These are phyloP conservation scores for Chlamydomonas eustigma DNA, from an alignment of 139 green algal species.

Conservation along the genomic window DNA sequence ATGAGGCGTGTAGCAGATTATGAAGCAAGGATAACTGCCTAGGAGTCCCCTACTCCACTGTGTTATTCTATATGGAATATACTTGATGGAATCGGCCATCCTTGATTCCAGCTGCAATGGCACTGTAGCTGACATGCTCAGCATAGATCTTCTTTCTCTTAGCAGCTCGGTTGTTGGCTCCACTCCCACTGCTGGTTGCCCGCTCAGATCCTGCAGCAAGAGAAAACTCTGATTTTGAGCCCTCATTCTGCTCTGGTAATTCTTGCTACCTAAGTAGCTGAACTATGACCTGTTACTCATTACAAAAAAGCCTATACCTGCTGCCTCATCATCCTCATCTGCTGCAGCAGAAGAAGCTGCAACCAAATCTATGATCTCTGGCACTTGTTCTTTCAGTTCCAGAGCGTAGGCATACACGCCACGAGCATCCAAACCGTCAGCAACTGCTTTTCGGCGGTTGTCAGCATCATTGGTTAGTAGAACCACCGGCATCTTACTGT, in stretches of 20 bases:
- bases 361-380: slow-evolving; percentile 70
- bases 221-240: too few relatives aligned
- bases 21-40: too few relatives aligned
- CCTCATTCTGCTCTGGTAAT: too few relatives aligned
- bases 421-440: slow-evolving; percentile 55
- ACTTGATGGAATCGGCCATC: slow-evolving; percentile 74
- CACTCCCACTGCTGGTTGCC: slow-evolving; percentile 1
- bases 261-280: too few relatives aligned
- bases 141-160: slow-evolving; percentile 74
- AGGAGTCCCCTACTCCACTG: too few relatives aligned
- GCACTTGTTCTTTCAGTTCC: slow-evolving; percentile 25
- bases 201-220: too few relatives aligned
- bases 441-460: slow-evolving; percentile 64
- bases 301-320: too few relatives aligned
- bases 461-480: slow-evolving; percentile 87
- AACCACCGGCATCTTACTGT: slow-evolving; percentile 55
- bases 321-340: background rate
- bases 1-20: too few relatives aligned
- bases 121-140: slow-evolving; percentile 68
- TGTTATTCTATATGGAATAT: too few relatives aligned
- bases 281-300: too few relatives aligned
- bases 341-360: slow-evolving; percentile 15
- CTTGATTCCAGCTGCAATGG: slow-evolving; percentile 75
- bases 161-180: slow-evolving; percentile 26
- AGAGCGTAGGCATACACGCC: slow-evolving; percentile 4